Evolutionary conservation across 1,284 basidiomycete genomes (phyloP), one percentile per base, ranked within the genome.

Genomic region (Neolentinus lepideus): DNA sequence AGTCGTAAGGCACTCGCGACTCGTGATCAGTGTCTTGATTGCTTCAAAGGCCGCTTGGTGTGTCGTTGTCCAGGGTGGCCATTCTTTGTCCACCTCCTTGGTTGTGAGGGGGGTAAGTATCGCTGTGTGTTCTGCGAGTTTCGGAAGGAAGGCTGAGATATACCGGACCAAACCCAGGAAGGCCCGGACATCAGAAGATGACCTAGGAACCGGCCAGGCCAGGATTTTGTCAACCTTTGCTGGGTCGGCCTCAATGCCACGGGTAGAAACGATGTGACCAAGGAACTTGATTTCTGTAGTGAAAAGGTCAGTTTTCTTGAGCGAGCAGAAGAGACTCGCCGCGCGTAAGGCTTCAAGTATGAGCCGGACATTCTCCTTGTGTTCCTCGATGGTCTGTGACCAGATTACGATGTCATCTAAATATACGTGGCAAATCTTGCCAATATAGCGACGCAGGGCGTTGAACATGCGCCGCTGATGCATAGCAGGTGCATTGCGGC

Each of bases 391-490:
- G 0, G 60, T 59, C 0, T 70, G 1, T 0, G 71, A 75, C 68
- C 69, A 78, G 46, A 77, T 74, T 29, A 77, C 62, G 48, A 78
- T 76, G 54, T 78, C 67, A 57, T 79, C 73, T 0, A 78, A 58
- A 56, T 77, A 77, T 0, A 75, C 68, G 56, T 75, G 66, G 57
- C 70, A 73, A 53, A 72, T 67, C 1, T 63, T 63, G 6, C 74
- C 72, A 27, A 77, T 63, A 51, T 63, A 61, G 0, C 58, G 56
- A 1, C 62, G 59, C 0, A 76, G 62, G 0, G 72, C 68, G 8
- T 56, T 38, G 2, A 63, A 69, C 54, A 75, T 66, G 0, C 66
- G 62, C 0, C 64, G 60, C 52, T 76, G 74, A 53, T 75, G 71
- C 0, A 67, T 71, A 0, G 72, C 60, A 0, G 71, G 72, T 0